Evolutionary conservation across 202 grass and related monocot species (phyloP).

Genomic region (Elaeis oleifera): DNA sequence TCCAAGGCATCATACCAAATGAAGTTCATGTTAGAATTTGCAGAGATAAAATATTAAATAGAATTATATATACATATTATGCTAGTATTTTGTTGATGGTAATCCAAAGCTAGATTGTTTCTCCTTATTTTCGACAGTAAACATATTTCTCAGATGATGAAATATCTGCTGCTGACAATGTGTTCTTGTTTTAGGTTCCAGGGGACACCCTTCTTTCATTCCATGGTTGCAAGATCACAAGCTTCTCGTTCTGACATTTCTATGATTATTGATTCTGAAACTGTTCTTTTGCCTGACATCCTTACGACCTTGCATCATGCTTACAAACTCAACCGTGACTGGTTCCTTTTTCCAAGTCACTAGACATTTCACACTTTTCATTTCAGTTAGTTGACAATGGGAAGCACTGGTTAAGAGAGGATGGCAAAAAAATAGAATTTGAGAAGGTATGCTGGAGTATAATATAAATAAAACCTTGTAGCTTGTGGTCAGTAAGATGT

Average conservation of each 20-base stretch:
- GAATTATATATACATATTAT: too few relatives aligned
- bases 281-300: constrained; percentile 49
- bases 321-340: constrained; percentile 38
- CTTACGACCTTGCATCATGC: constrained; percentile 19
- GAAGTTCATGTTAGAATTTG: too few relatives aligned
- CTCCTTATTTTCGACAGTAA: neutral
- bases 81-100: too few relatives aligned
- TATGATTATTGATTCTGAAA: constrained; percentile 55
- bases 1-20: too few relatives aligned
- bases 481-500: neutral
- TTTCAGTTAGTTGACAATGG: constrained; percentile 33
- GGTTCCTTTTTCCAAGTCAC: constrained; percentile 55
- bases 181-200: constrained; percentile 50
- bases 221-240: constrained; percentile 58
- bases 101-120: too few relatives aligned
- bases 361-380: constrained; percentile 27
- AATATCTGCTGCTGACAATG: constrained; percentile 1
- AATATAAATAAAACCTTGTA: neutral
- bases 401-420: constrained; percentile 30
- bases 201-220: constrained; percentile 75
- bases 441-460: constrained; percentile 33
- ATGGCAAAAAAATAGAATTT: constrained; percentile 31
- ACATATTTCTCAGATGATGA: neutral
- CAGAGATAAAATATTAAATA: too few relatives aligned
- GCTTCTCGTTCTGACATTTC: constrained; percentile 41